Conservation (phyloP, 371 early-diverging fungal genomes). For the Cokeromyces recurvatus region DNA sequence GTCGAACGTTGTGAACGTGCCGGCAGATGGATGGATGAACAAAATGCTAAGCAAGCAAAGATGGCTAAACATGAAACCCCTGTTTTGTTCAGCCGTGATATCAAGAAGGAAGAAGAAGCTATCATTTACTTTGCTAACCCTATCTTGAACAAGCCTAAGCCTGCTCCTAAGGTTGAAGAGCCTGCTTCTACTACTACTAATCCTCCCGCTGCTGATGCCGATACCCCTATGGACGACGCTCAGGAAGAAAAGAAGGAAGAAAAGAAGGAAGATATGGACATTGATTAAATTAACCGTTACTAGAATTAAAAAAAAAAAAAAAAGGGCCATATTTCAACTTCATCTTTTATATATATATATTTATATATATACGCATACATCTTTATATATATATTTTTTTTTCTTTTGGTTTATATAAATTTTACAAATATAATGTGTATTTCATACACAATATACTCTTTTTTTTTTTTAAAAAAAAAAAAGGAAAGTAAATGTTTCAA, state of each 20-base stretch:
- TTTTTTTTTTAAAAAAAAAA: background rate
- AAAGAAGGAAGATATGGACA: conserved; percentile 65
- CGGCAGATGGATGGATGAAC: conserved; percentile 86
- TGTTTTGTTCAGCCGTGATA: conserved; percentile 64
- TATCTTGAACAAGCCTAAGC: conserved; percentile 90
- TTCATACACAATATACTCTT: too few relatives aligned
- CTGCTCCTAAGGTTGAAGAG: conserved; percentile 55
- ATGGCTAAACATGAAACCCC: conserved; percentile 74
- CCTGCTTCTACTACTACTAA: conserved; percentile 18
- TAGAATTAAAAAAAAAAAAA: background rate
- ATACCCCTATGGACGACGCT: conserved; percentile 38
- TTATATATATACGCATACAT: too few relatives aligned
- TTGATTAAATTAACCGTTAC: conserved; percentile 50
- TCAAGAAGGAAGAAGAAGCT: conserved; percentile 72
- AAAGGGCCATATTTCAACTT: background rate
- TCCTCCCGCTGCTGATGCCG: conserved; percentile 32
- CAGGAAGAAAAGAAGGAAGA: conserved; percentile 40
- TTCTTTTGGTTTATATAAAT: too few relatives aligned
- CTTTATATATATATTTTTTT: too few relatives aligned
- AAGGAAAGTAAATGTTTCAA: background rate
- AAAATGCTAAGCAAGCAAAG: conserved; percentile 69
- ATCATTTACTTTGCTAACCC: conserved; percentile 63
- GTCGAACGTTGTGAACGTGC: conserved; percentile 70
- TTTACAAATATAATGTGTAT: too few relatives aligned
- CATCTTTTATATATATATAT: background rate